Evolutionary conservation across 805 yeast species (phyloP), one percentile per base, ranked within the genome.

Genomic region (Komagataella pseudopastoris): DNA sequence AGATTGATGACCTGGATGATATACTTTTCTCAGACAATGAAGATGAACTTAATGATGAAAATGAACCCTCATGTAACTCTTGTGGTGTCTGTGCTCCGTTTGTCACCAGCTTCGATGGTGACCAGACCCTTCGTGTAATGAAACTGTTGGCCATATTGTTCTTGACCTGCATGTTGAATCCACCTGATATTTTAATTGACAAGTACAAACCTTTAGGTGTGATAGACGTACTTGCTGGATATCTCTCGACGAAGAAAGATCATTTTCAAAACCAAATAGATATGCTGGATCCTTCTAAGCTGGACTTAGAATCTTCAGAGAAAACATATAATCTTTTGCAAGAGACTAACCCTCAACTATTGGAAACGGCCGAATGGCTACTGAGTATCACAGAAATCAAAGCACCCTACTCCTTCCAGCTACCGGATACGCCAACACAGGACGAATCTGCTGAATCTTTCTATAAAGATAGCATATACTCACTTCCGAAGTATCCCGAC

Each of bases 121-220:
- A 60, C 10, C 61, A 60, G 23, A 58, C 79, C 3, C 55, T 77
- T 20, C 56, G 60, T 39, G 65, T 65, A 51, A 60, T 77, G 16
- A 66, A 76, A 58, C 64, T 66, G 54, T 62, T 76, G 23, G 66
- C 76, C 6, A 55, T 75, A 23, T 65, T 72, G 66, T 63, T 78
- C 51, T 62, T 72, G 46, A 65, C 66, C 50, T 73, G 73, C 39
- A 64, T 77, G 45, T 59, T 69, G 49, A 64, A 68, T 52, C 74
- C 77, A 22, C 73, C 81, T 2, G 83, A 78, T 52, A 79, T 77
- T 14, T 62, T 78, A 39, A 60, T 71, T 30, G 75, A 74, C 51
- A 78, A 78, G 59, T 75, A 77, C 57, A 68, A 75, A 44, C 68
- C 67, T 30, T 59, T 76, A 49, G 83, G 83, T 1, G 83, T 78